Conservation (phyloP, 257 asterid genomes). For the Salvia splendens region DNA sequence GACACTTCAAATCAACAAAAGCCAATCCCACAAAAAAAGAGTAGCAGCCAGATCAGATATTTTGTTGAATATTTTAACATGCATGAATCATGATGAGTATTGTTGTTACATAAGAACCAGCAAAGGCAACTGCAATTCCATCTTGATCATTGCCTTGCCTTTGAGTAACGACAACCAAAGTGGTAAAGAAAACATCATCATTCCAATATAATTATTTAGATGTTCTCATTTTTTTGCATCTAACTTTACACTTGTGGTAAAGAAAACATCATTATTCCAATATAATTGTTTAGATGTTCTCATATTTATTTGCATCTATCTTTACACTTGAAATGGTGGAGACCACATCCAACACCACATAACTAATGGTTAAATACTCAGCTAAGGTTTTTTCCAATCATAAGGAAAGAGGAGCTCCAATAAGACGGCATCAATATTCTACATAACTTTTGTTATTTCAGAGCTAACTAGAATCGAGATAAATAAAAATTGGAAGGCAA, state of each 20-base stretch:
- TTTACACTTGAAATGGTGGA: constrained; percentile 9
- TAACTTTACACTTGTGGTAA: not conserved
- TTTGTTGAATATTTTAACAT: constrained; percentile 1
- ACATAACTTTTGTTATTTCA: not conserved
- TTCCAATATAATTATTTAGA: not conserved
- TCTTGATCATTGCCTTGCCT: constrained; percentile 7
- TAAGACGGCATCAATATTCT: not conserved
- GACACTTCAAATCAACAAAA: constrained; percentile 1
- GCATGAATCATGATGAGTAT: not conserved
- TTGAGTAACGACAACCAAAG: not conserved
- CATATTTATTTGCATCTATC: constrained; percentile 1
- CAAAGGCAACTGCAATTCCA: constrained; percentile 7
- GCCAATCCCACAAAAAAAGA: constrained; percentile 6
- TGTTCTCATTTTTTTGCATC: not conserved
- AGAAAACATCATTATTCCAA: constrained; percentile 1
- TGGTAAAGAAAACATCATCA: constrained; percentile 1
- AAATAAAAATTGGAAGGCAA: constrained; percentile 6
- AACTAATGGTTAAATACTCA: constrained; percentile 6
- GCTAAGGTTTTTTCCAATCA: not conserved
- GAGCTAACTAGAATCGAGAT: not conserved
- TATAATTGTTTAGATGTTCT: not conserved
- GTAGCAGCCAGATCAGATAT: not conserved
- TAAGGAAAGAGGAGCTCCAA: not conserved
- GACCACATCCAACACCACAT: not conserved
- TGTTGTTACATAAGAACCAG: constrained; percentile 15